Percentiles rank a stretch among this genome's conserved stretches.
phyloP scores from a whole-genome alignment of 2,329 filamentous ascomycete genomes.

The Paecilomyces sp. region DNA sequence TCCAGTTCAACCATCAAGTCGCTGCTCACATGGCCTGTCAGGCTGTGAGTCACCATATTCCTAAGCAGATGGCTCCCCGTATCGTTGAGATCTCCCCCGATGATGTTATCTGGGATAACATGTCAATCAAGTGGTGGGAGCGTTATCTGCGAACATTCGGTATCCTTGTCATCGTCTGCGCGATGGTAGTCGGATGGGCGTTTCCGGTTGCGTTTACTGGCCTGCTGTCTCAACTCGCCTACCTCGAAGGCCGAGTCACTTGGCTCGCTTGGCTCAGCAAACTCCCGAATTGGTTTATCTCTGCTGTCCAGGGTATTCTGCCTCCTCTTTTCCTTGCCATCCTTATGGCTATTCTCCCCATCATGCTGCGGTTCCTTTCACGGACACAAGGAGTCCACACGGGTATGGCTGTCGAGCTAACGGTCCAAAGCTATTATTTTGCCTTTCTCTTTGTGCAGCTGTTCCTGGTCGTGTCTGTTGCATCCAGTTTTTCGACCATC shows the following conservation, averaged over 20 bases:
- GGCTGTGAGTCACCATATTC: conserved; percentile 79
- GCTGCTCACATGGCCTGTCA: conserved; percentile 98
- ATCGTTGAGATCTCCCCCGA: conserved; percentile 89
- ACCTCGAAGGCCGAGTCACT: conserved; percentile 55
- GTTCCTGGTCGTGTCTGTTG: conserved; percentile 85
- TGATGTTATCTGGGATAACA: conserved; percentile 95
- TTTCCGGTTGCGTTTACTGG: conserved; percentile 86
- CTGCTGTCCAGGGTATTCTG: conserved; percentile 75
- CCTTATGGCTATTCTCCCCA: conserved; percentile 71
- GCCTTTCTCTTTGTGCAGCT: conserved; percentile 89
- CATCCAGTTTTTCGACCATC: conserved; percentile 63
- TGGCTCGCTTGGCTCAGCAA: conserved; percentile 66
- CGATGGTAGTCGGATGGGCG: conserved; percentile 81
- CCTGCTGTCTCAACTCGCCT: conserved; percentile 67
- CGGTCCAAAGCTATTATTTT: conserved; percentile 92
- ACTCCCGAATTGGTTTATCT: conserved; percentile 55
- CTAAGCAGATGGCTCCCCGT: conserved; percentile 86
- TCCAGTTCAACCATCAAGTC: conserved; percentile 97
- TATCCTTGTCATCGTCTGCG: conserved; percentile 59
- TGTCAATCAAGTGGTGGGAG: conserved; percentile 93
- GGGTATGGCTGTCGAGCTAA: conserved; percentile 67
- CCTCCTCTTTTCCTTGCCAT: conserved; percentile 71
- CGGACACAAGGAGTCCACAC: conserved; percentile 74
- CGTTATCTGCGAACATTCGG: conserved; percentile 65
- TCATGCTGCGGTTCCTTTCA: conserved; percentile 69